Conservation (phyloP, 2,329 filamentous ascomycete species). For the Talaromyces sp. region DNA sequence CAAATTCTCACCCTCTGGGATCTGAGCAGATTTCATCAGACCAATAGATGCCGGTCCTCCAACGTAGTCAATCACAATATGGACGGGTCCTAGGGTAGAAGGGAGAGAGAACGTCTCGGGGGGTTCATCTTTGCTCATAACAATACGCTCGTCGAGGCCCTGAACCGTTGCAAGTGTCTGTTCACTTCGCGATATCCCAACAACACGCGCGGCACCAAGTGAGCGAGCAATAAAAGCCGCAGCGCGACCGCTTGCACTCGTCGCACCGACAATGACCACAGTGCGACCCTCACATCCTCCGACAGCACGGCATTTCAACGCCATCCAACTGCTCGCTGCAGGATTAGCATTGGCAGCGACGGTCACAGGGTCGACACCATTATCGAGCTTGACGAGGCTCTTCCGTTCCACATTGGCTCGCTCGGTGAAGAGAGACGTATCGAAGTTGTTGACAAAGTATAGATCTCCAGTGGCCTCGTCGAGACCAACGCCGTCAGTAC, state of each 20-base stretch:
- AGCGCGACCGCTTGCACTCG: not conserved
- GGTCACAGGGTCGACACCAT: not conserved
- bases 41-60: not conserved
- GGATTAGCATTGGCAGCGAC: not conserved
- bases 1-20: not conserved
- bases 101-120: not conserved
- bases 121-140: not conserved
- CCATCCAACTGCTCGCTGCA: not conserved
- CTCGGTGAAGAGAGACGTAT: not conserved
- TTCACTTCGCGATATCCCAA: not conserved
- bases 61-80: not conserved
- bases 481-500: not conserved
- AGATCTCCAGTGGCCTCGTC: not conserved
- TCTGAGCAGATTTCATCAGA: not conserved
- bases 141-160: not conserved
- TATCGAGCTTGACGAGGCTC: not conserved
- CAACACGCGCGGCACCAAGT: not conserved
- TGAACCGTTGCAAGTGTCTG: not conserved
- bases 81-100: not conserved
- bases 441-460: not conserved
- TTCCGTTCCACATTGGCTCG: not conserved
- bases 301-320: not conserved
- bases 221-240: not conserved
- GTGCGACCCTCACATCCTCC: not conserved
- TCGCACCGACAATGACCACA: not conserved